Evolutionary conservation across 148 eudicot species (phyloP), one percentile per base, ranked within the genome.

Genomic region (Rheum nobile): DNA sequence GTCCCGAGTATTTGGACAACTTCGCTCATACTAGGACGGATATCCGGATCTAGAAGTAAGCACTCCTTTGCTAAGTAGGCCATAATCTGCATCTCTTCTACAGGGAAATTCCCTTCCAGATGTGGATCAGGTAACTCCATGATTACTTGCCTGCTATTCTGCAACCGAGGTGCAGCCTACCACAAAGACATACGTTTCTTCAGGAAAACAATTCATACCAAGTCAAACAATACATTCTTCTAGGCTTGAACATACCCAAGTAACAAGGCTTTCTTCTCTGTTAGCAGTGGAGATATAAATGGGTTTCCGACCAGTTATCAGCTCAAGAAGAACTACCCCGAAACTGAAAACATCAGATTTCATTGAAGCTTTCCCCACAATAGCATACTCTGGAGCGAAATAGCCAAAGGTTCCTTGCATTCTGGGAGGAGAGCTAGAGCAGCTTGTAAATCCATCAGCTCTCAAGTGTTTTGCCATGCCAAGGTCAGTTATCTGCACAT

Each of bases 321-420:
- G 77, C 75, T 94, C 98, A 68, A 94, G 97, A 78, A 94, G 97
- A 80, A 94, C 98, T 24, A 94, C 97, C 70, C 98, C 98, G 75
- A 94, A 94, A 85, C 98, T 94, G 86, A 94, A 94, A 75, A 94
- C 97, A 83, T 94, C 98, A 0, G 98, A 91, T 77, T 91, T 94
- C 22, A 91, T 80, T 72, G 97, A 84, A 75, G 89, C 96, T 86
- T 84, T 87, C 70, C 98, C 98, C 61, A 87, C 80, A 76, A 89
- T 88, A 54, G 96, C 93, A 83, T 91, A 89, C 79, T 94, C 98
- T 9, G 98, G 98, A 54, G 98, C 98, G 79, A 94, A 94, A 83
- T 94, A 94, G 54, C 98, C 98, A 84, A 94, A 94, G 22, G 97
- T 94, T 67, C 98, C 98, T 77, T 89, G 93, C 87, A 94, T 86